These are phyloP conservation scores for Neoarthrinium moseri DNA, from an alignment of 2,329 filamentous ascomycete genomes.

Conservation along the genomic window DNA sequence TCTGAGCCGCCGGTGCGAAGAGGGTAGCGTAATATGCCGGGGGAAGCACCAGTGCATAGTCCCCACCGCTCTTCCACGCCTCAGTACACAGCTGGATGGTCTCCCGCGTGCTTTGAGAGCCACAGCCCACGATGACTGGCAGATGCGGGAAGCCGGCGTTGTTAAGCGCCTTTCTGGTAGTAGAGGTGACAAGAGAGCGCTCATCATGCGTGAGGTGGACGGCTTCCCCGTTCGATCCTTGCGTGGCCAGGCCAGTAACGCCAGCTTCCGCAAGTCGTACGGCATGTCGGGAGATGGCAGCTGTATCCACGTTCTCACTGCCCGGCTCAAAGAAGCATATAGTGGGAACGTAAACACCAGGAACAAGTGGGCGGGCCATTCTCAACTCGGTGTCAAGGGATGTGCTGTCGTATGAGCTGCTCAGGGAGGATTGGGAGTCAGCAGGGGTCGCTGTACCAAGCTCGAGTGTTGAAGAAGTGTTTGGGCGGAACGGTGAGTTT, in stretches of 20 bases:
- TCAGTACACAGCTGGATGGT: conserved; percentile 68
- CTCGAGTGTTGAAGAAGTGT: conserved; percentile 12
- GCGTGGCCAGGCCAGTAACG: conserved; percentile 71
- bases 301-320: conserved; percentile 65
- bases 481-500: conserved; percentile 19
- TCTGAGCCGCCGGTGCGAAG: conserved; percentile 59
- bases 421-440: conserved; percentile 16
- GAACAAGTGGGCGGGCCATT: conserved; percentile 35
- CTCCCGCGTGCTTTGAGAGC: conserved; percentile 71
- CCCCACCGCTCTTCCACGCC: conserved; percentile 66
- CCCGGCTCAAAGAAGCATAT: conserved; percentile 69
- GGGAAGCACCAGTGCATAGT: conserved; percentile 74
- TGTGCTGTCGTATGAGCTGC: conserved; percentile 28
- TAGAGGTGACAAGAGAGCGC: conserved; percentile 64
- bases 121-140: conserved; percentile 75
- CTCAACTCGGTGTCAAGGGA: conserved; percentile 24
- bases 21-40: conserved; percentile 73
- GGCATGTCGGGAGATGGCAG: conserved; percentile 58
- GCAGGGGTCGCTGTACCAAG: conserved; percentile 14
- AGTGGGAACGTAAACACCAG: conserved; percentile 71
- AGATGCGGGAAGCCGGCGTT: conserved; percentile 62
- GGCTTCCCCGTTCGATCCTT: conserved; percentile 81
- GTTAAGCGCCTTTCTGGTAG: conserved; percentile 69
- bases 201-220: conserved; percentile 74
- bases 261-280: conserved; percentile 72